These are phyloP conservation scores for Microsporum canis DNA, from an alignment of 2,329 filamentous ascomycete species.

Conservation along the genomic window DNA sequence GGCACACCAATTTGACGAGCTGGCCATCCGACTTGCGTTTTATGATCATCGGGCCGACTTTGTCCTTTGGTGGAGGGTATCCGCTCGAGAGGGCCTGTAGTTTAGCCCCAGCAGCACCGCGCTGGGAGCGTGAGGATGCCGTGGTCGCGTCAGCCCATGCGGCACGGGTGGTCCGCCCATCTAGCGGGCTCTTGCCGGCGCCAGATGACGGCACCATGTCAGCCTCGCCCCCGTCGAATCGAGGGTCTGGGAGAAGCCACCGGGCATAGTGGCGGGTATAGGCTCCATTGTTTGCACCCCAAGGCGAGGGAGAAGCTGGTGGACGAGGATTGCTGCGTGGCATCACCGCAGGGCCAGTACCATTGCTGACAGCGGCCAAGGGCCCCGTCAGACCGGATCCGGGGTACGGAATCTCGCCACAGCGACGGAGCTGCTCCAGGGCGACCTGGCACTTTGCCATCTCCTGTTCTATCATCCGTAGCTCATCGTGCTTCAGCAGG, in stretches of 20 bases:
- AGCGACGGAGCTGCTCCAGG: conserved; percentile 84
- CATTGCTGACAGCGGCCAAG: conserved; percentile 58
- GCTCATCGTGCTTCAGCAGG: conserved; percentile 83
- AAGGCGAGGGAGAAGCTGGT: conserved; percentile 71
- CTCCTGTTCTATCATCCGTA: conserved; percentile 90
- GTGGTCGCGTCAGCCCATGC: conserved; percentile 50
- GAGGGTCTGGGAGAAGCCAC: conserved; percentile 83
- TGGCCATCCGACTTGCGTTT: conserved; percentile 72
- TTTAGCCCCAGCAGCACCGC: conserved; percentile 51
- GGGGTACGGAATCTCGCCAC: conserved; percentile 83
- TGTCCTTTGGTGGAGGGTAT: conserved; percentile 64
- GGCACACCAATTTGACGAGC: conserved; percentile 80
- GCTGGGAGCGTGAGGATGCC: conserved; percentile 47
- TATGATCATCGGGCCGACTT: conserved; percentile 69
- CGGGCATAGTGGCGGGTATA: conserved; percentile 90
- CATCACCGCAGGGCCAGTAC: conserved; percentile 60
- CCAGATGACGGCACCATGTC: conserved; percentile 21
- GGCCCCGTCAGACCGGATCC: conserved; percentile 49
- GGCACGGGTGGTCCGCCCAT: conserved; percentile 71
- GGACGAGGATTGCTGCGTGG: conserved; percentile 50
- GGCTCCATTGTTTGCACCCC: conserved; percentile 81
- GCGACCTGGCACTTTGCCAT: conserved; percentile 90
- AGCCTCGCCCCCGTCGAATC: conserved; percentile 58
- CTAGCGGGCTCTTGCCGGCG: conserved; percentile 39
- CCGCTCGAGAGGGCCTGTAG: conserved; percentile 59